Evolutionary conservation across 1,284 basidiomycete species (phyloP).

Genomic region (Phlebopus sp.): DNA sequence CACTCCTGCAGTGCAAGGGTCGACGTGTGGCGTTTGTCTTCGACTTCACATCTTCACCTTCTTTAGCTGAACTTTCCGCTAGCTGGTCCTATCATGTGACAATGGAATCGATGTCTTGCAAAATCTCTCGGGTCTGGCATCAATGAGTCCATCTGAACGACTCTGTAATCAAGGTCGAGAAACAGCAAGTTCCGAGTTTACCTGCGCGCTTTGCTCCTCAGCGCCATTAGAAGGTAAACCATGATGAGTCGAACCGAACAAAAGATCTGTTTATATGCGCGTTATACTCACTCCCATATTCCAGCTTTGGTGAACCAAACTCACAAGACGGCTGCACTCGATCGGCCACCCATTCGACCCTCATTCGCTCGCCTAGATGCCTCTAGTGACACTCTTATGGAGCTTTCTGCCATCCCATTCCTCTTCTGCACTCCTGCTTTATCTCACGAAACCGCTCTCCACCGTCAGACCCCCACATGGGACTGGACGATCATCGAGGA

Average conservation of each 20-base stretch:
- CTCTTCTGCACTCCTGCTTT: constrained; percentile 27
- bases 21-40: too few species aligned
- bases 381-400: constrained; percentile 13
- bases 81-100: not conserved
- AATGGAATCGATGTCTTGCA: not conserved
- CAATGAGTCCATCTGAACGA: not conserved
- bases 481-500: constrained; percentile 22
- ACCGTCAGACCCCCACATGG: not conserved
- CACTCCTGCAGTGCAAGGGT: too few species aligned
- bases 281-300: not conserved
- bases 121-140: not conserved
- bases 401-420: constrained; percentile 34
- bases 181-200: constrained; percentile 7
- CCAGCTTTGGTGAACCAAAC: constrained; percentile 13
- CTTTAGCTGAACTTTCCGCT: constrained; percentile 9
- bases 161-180: constrained; percentile 21
- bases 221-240: constrained; percentile 21
- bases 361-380: constrained; percentile 14
- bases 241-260: constrained; percentile 5
- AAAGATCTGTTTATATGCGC: constrained; percentile 17
- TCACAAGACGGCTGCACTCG: not conserved
- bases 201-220: constrained; percentile 21
- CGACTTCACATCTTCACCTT: constrained; percentile 12
- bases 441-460: not conserved
- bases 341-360: not conserved